These are phyloP conservation scores for Malus hybrid DNA, from an alignment of 331 rosid species.

Conservation along the genomic window DNA sequence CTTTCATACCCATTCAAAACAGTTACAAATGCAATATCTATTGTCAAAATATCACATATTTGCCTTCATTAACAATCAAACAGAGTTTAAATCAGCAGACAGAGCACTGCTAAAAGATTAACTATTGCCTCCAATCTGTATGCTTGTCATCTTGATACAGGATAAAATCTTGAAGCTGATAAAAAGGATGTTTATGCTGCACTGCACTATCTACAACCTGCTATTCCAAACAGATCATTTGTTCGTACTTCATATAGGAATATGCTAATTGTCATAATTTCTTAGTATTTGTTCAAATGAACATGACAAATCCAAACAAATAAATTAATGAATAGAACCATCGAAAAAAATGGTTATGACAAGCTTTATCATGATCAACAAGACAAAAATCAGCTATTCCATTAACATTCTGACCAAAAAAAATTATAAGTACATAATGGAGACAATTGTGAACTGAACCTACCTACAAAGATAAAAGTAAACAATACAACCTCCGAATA, in stretches of 20 bases:
- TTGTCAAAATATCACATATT: not conserved
- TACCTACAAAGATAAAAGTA: not conserved
- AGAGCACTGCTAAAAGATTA: not conserved
- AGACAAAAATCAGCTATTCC: not conserved
- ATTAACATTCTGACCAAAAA: not conserved
- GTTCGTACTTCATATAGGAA: not conserved
- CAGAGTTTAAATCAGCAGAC: not conserved
- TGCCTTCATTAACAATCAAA: not conserved
- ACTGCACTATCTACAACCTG: conserved; percentile 5
- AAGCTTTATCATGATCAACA: not conserved
- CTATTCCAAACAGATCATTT: not conserved
- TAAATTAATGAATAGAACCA: not conserved
- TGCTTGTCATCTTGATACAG: not conserved
- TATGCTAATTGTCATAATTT: not conserved
- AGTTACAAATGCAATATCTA: not conserved
- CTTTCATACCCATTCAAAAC: not conserved
- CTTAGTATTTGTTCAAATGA: not conserved
- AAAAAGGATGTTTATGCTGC: not conserved
- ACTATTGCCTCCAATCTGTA: not conserved
- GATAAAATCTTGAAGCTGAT: not conserved
- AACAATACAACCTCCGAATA: not conserved
- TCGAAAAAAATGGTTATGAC: not conserved
- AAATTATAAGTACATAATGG: not conserved
- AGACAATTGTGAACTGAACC: not conserved
- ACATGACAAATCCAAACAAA: not conserved